phyloP scores from a whole-genome alignment of 2,329 filamentous ascomycete genomes.

The Xylariaceae sp. region DNA sequence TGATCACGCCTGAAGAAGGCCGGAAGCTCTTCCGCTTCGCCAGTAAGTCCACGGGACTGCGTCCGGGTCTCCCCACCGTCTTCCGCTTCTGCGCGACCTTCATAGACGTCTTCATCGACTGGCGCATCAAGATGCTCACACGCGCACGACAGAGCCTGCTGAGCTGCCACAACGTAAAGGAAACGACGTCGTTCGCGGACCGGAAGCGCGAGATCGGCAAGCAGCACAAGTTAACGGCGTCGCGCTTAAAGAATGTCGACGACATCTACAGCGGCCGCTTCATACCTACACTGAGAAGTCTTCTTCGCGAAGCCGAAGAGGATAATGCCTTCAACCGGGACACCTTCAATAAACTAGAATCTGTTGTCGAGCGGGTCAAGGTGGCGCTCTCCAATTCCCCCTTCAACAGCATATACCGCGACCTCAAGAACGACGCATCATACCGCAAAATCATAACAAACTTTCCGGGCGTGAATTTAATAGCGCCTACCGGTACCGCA shows the following conservation, averaged over 20 bases:
- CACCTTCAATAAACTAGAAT: neutral
- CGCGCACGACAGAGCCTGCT: neutral
- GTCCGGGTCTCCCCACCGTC: neutral
- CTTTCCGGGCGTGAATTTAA: neutral
- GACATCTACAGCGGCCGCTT: neutral
- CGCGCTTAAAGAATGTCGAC: neutral
- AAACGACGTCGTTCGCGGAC: neutral
- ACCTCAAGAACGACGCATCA: neutral
- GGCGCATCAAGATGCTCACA: slow-evolving; percentile 5
- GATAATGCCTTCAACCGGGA: neutral
- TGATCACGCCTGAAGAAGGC: slow-evolving; percentile 6
- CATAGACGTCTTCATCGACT: slow-evolving; percentile 8
- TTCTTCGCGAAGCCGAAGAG: neutral
- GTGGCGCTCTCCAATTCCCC: neutral
- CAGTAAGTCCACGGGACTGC: neutral
- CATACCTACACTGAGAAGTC: neutral
- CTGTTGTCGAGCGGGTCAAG: neutral
- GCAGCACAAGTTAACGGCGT: neutral
- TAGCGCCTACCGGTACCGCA: slow-evolving; percentile 5
- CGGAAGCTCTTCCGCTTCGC: neutral
- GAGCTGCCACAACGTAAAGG: neutral
- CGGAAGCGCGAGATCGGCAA: neutral
- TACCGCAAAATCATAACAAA: neutral
- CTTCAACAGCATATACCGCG: neutral
- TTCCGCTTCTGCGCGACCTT: neutral